Base-by-base conservation (phyloP, 2,329 filamentous ascomycete genomes). In the Fusarium lyarnte region DNA sequence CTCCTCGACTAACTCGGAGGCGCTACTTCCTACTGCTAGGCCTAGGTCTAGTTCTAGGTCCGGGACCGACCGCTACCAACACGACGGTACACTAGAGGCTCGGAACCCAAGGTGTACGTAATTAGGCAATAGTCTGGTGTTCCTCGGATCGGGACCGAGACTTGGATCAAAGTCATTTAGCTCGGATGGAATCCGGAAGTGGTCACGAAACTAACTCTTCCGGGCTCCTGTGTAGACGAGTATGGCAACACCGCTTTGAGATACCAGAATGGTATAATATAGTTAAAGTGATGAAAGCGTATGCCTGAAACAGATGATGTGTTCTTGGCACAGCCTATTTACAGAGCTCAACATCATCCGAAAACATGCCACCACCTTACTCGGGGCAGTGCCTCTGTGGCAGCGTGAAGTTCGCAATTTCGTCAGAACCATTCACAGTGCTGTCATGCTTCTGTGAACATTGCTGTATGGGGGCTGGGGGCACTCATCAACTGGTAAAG, bases 371-470 rank as follows among this genome's bases (percentile, higher is more conserved):
- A 17, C 35, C 58, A 12, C 45, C 66, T 8, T 76, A 74, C 23
- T 42, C 60, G 12, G 75, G 75, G 33, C 29, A 53, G 5, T 77
- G 75, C 27, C 74, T 77, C 4, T 77, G 75, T 31, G 73, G 62
- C 6, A 57, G 47, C 2, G 52, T 76, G 16, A 58, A 33, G 4
- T 54, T 77, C 2, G 46, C 17, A 2, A 58, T 74, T 4, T 35
- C 61, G 1, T 73, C 74, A 4, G 67, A 76, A 0, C 74, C 74
- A 19, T 23, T 58, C 0, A 62, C 74, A 21, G 61, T 76, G 0
- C 13, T 77, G 3, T 77, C 73, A 27, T 77, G 75, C 6, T 76
- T 69, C 12, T 77, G 74, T 14, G 57, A 70, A 0, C 74, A 77
- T 19, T 77, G 74, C 19, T 69, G 58, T 19, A 72, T 72, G 17